Conservation (phyloP, 371 early-diverging fungal genomes). For the Rhizopus sp. region DNA sequence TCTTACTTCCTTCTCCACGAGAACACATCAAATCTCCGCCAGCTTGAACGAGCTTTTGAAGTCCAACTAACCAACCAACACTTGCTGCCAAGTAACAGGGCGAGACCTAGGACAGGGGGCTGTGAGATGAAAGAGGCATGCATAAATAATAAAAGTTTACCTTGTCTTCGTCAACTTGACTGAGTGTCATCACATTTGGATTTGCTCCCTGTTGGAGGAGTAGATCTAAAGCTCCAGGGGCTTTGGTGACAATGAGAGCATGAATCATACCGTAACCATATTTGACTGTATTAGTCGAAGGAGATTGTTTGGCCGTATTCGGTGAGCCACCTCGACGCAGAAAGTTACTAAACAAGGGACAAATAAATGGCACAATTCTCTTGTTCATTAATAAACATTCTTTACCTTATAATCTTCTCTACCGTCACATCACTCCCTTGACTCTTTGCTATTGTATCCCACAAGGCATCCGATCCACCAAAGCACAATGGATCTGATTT, state of each 20-base stretch:
- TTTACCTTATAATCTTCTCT: conserved; percentile 46
- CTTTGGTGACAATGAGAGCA: conserved; percentile 42
- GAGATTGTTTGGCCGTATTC: conserved; percentile 47
- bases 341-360: conserved; percentile 29
- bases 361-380: background rate
- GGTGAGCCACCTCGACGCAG: conserved; percentile 50
- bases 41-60: conserved; percentile 40
- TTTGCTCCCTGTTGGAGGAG: conserved; percentile 51
- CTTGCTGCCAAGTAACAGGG: conserved; percentile 49
- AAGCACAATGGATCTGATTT: conserved; percentile 41
- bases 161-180: conserved; percentile 44
- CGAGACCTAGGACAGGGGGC: conserved; percentile 26
- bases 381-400: background rate
- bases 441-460: conserved; percentile 42
- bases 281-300: conserved; percentile 30
- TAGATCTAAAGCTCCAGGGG: conserved; percentile 33
- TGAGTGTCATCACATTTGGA: conserved; percentile 36
- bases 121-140: background rate
- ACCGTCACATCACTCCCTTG: conserved; percentile 43
- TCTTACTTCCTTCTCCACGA: conserved; percentile 39
- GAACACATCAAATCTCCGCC: conserved; percentile 46
- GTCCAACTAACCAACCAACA: conserved; percentile 42
- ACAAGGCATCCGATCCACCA: conserved; percentile 50
- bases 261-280: conserved; percentile 55
- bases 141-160: conserved; percentile 15